phyloP scores from a whole-genome alignment of 2,329 filamentous ascomycete genomes.

The Pleomassaria siparia region DNA sequence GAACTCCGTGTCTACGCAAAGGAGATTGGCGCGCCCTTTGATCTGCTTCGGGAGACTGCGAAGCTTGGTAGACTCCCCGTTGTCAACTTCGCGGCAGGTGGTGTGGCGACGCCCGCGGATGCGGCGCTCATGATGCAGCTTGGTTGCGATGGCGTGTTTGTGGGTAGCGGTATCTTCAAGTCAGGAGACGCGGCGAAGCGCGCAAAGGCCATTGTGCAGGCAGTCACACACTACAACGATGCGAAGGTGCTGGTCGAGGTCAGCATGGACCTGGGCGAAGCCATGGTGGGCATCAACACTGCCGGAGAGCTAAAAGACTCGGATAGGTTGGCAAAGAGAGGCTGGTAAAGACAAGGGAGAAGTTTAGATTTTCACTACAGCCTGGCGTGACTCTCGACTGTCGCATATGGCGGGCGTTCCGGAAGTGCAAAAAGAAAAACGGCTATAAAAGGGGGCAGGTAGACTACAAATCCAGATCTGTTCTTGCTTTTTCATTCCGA shows the following conservation, averaged over 20 bases:
- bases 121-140: slow-evolving; percentile 99
- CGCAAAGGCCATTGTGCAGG: slow-evolving; percentile 91
- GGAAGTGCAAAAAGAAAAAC: neutral
- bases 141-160: slow-evolving; percentile 96
- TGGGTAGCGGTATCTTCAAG: slow-evolving; percentile 97
- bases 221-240: slow-evolving; percentile 87
- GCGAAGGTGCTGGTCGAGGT: slow-evolving; percentile 83
- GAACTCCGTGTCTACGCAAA: slow-evolving; percentile 79
- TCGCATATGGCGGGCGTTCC: neutral
- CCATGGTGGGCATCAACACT: slow-evolving; percentile 95
- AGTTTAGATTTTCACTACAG: neutral
- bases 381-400: neutral
- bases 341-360: slow-evolving; percentile 63
- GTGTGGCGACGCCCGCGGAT: slow-evolving; percentile 97
- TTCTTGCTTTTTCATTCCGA: too few species aligned
- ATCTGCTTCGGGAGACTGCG: slow-evolving; percentile 81
- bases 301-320: slow-evolving; percentile 68
- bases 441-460: neutral
- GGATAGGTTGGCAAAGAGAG: slow-evolving; percentile 81
- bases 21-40: slow-evolving; percentile 76
- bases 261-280: slow-evolving; percentile 87
- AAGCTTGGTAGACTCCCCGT: slow-evolving; percentile 86
- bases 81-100: slow-evolving; percentile 97
- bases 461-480: neutral
- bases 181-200: slow-evolving; percentile 85